Base-by-base conservation (phyloP, 805 yeast species). In the Kodamaea laetipori region DNA sequence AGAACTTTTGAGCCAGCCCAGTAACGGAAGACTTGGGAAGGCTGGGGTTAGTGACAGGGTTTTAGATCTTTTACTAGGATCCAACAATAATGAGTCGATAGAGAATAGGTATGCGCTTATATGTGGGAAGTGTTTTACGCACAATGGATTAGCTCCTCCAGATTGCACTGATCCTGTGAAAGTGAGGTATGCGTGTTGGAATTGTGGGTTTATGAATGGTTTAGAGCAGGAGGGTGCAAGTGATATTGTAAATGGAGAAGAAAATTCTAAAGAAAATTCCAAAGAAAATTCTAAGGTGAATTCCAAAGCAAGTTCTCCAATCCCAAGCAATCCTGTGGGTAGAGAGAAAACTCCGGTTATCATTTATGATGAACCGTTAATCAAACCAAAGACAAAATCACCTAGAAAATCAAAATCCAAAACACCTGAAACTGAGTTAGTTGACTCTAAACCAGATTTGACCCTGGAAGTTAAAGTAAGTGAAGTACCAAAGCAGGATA, bases 71-170 rank as follows among this genome's bases (percentile, higher is more conserved):
- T 53, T 71, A 23, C 60, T 70, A 25, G 76, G 75, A 11, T 64
- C 75, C 18, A 92, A 90, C 15, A 78, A 77, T 40, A 87, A 82
- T 61, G 92, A 85, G 54, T 62, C 76, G 36, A 69, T 79, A 37
- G 78, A 78, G 34, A 67, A 67, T 45, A 63, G 95, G 34, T 84
- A 73, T 57, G 95, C 95, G 0, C 69, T 87, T 51, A 84, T 87
- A 11, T 87, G 96, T 58, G 50, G 56, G 13, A 64, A 71, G n/a
- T 87, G 96, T 56, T 66, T 61, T 16, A 71, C 70, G 12, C 95
- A 87, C 61, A 87, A 88, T 56, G 96, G 96, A 1, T 70, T 87
- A 35, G 95, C 95, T 0, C 86, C 89, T 3, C 89, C 86, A 1
- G 84, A 84, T 6, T 65, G 74, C 46, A 47, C 58, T 2, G 57